A percentile compares a stretch with the other conserved stretches of the same genome.
phyloP scores from a whole-genome alignment of 2,329 filamentous ascomycete species.

The Apiospora phragmitis region DNA sequence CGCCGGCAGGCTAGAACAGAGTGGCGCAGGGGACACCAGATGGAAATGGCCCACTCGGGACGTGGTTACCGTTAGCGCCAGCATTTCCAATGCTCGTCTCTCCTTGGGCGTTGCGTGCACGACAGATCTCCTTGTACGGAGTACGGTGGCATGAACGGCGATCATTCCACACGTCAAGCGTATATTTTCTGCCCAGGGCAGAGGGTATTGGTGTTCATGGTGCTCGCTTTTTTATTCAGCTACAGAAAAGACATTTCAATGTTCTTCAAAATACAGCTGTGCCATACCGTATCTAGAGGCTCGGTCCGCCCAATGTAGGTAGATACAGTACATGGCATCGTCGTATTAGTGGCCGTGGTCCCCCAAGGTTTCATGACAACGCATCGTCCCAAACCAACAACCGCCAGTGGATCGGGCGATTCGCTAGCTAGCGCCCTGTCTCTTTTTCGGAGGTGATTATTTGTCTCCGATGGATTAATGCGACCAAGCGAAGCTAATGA shows the following conservation, averaged over 20 bases:
- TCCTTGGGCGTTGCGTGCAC: neutral
- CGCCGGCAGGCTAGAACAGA: neutral
- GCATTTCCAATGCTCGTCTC: neutral
- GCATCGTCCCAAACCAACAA: neutral
- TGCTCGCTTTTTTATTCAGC: neutral
- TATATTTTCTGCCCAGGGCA: neutral
- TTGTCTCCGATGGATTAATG: neutral
- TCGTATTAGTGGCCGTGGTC: neutral
- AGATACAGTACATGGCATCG: too few relatives aligned
- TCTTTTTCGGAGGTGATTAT: neutral
- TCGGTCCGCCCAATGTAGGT: too few relatives aligned
- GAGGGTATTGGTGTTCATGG: neutral
- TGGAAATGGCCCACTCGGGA: neutral
- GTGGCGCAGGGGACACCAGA: neutral
- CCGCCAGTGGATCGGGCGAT: neutral
- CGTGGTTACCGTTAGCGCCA: neutral
- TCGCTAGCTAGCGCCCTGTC: neutral
- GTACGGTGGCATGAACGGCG: neutral
- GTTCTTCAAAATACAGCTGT: neutral
- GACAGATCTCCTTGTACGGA: neutral
- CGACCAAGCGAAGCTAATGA: constrained; percentile 1
- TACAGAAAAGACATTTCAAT: too few relatives aligned
- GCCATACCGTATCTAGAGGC: neutral
- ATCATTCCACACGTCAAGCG: neutral
- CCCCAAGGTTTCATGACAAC: neutral